These are phyloP conservation scores for Mycena epipterygia DNA, from an alignment of 768 basidiomycete genomes.

Conservation along the genomic window DNA sequence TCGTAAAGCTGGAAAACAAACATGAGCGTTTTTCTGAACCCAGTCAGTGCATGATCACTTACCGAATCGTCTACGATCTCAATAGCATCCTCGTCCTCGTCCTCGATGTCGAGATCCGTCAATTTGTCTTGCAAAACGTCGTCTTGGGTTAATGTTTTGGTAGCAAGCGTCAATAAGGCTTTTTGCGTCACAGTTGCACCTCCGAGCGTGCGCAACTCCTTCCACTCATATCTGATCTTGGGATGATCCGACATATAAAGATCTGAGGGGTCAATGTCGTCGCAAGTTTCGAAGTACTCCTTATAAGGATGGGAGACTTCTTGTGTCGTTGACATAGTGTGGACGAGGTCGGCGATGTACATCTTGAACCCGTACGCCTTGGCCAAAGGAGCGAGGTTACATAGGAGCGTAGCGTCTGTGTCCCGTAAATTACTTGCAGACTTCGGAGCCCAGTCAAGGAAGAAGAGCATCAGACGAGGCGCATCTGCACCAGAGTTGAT, in stretches of 20 bases:
- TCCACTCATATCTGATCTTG: not conserved
- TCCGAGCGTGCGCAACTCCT: not conserved
- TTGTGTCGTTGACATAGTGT: not conserved
- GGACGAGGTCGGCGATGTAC: not conserved
- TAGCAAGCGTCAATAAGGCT: not conserved
- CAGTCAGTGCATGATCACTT: not conserved
- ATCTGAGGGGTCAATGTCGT: not conserved
- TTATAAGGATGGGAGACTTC: slow-evolving; percentile 14
- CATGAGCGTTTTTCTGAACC: not conserved
- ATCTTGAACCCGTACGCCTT: slow-evolving; percentile 27
- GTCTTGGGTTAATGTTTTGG: not conserved
- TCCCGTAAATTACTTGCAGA: not conserved
- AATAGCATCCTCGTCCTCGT: not conserved
- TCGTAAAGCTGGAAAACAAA: not conserved
- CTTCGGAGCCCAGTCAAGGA: not conserved
- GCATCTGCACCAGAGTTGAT: not conserved
- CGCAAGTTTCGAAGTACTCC: not conserved
- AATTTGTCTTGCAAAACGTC: not conserved
- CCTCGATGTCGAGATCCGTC: not conserved
- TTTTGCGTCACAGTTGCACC: not conserved
- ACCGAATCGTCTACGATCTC: slow-evolving; percentile 6
- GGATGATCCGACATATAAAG: not conserved
- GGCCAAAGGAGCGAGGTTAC: slow-evolving; percentile 13
- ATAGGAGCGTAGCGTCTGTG: slow-evolving; percentile 5
- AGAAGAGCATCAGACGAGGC: not conserved